These are phyloP conservation scores for Fusarium staphyleae DNA, from an alignment of 2,329 filamentous ascomycete genomes.

Conservation along the genomic window DNA sequence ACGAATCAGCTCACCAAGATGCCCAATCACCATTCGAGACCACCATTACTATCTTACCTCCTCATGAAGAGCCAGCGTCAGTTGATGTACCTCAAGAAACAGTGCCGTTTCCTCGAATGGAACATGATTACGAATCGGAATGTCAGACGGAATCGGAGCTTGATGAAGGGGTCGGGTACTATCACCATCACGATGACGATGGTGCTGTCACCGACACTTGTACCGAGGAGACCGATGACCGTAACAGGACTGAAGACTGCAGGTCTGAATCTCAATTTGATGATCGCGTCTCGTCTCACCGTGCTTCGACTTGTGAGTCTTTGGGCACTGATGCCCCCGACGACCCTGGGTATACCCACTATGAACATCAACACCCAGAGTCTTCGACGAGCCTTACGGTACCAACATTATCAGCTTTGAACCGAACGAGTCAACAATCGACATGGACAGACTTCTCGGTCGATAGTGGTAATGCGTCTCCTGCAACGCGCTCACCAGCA, in stretches of 20 bases:
- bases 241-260: constrained; percentile 40
- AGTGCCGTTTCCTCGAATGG: constrained; percentile 47
- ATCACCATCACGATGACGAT: constrained; percentile 41
- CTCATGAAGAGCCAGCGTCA: constrained; percentile 40
- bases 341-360: constrained; percentile 38
- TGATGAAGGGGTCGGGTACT: constrained; percentile 34
- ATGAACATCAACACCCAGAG: constrained; percentile 44
- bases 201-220: constrained; percentile 47
- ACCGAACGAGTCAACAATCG: constrained; percentile 62
- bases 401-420: constrained; percentile 53
- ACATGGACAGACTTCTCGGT: constrained; percentile 68
- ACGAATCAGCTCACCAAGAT: constrained; percentile 19
- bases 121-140: constrained; percentile 49
- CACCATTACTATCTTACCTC: constrained; percentile 59
- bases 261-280: constrained; percentile 41
- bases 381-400: constrained; percentile 56
- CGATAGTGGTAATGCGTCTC: constrained; percentile 57
- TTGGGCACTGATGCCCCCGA: constrained; percentile 44
- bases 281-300: constrained; percentile 44
- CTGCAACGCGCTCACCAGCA: constrained; percentile 41
- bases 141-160: constrained; percentile 49
- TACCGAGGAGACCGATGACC: constrained; percentile 48
- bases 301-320: constrained; percentile 52
- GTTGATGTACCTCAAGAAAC: constrained; percentile 27
- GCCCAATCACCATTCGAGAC: constrained; percentile 47